Evolutionary conservation across 2,329 filamentous ascomycete species (phyloP).

Genomic region (Trichoderma simmonsii): DNA sequence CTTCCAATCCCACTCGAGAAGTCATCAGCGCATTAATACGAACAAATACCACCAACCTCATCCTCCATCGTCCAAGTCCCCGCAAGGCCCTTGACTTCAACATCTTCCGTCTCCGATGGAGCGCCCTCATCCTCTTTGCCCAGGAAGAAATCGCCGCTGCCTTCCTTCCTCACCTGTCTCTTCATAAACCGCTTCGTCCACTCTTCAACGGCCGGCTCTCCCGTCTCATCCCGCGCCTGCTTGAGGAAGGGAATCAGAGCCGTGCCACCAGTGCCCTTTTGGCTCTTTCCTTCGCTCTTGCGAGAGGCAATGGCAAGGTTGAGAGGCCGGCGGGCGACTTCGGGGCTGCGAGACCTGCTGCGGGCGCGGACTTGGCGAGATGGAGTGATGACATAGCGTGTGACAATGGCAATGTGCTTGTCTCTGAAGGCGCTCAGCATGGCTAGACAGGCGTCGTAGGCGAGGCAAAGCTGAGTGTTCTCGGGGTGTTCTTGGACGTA

Average conservation of each 20-base stretch:
- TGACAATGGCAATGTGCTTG: conserved; percentile 94
- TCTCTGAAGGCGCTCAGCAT: conserved; percentile 71
- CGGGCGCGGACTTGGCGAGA: conserved; percentile 70
- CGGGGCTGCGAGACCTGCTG: conserved; percentile 57
- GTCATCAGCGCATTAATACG: conserved; percentile 37
- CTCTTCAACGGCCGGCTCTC: conserved; percentile 76
- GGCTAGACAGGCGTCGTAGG: conserved; percentile 85
- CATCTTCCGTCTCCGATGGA: conserved; percentile 40
- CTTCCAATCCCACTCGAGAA: not conserved
- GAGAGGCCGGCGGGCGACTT: conserved; percentile 45
- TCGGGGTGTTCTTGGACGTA: conserved; percentile 65
- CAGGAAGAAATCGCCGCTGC: conserved; percentile 56
- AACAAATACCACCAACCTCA: conserved; percentile 62
- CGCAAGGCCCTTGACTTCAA: conserved; percentile 65
- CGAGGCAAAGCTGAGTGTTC: conserved; percentile 67
- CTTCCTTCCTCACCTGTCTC: conserved; percentile 47
- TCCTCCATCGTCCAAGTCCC: conserved; percentile 89
- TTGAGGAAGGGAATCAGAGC: conserved; percentile 94
- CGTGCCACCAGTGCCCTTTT: conserved; percentile 90
- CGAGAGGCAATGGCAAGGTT: conserved; percentile 63
- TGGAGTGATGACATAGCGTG: conserved; percentile 90
- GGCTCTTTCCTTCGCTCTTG: conserved; percentile 51
- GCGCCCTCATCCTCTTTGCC: conserved; percentile 49
- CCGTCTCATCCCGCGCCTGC: conserved; percentile 93
- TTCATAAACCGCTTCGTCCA: conserved; percentile 60